Percentiles rank a stretch among this genome's conserved stretches.
Evolutionary conservation across 2,329 filamentous ascomycete species (phyloP).

Genomic region (Monosporascus sp.): DNA sequence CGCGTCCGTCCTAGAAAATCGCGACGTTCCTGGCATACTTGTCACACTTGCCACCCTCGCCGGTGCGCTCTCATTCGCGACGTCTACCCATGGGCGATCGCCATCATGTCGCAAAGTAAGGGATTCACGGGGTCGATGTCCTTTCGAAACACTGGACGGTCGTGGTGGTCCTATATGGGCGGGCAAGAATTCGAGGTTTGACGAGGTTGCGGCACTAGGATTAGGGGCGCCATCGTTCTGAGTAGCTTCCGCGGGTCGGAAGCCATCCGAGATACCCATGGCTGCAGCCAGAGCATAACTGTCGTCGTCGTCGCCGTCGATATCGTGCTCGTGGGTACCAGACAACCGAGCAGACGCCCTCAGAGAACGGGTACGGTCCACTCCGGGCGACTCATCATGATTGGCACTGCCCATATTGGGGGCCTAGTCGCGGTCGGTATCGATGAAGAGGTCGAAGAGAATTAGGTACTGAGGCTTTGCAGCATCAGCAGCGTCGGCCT

Average conservation of each 20-base stretch:
- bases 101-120: conserved; percentile 49
- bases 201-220: conserved; percentile 14
- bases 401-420: conserved; percentile 34
- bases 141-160: conserved; percentile 52
- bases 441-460: conserved; percentile 8
- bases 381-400: conserved; percentile 31
- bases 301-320: conserved; percentile 34
- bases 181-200: conserved; percentile 11
- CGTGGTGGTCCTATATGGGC: conserved; percentile 25
- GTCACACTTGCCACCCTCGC: conserved; percentile 28
- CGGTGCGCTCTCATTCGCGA: conserved; percentile 12
- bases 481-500: conserved; percentile 20
- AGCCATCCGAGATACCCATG: conserved; percentile 40
- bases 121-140: conserved; percentile 42
- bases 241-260: conserved; percentile 22
- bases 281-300: conserved; percentile 39
- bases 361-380: conserved; percentile 38
- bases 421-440: conserved; percentile 6
- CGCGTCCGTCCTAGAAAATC: conserved; percentile 44
- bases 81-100: conserved; percentile 33
- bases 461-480: conserved; percentile 18
- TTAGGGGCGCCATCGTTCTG: conserved; percentile 12
- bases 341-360: conserved; percentile 36
- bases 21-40: conserved; percentile 31
- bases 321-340: conserved; percentile 22